Conservation (phyloP, 306 rosid species). For the Castanospermum australe region DNA sequence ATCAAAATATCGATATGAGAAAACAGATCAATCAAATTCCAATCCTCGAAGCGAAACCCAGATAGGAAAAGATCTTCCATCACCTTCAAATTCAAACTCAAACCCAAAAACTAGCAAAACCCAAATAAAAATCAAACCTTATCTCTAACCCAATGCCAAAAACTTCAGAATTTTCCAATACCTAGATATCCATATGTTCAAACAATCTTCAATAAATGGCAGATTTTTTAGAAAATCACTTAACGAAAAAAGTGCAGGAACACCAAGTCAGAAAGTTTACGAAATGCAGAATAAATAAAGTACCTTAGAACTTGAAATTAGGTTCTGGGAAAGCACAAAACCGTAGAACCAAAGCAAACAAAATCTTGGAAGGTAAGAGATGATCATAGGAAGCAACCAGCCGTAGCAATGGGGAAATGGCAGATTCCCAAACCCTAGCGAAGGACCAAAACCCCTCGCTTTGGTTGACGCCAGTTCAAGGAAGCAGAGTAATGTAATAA, state of each 20-base stretch:
- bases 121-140: conserved; percentile 19
- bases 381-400: conserved; percentile 8
- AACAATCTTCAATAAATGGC: conserved; percentile 6
- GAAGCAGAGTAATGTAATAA: conserved; percentile 1
- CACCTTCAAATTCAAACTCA: neutral
- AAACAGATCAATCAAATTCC: conserved; percentile 33
- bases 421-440: conserved; percentile 61
- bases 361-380: neutral
- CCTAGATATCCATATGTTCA: conserved; percentile 35
- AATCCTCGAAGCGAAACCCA: conserved; percentile 24
- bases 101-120: conserved; percentile 16
- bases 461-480: conserved; percentile 45
- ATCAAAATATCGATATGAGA: conserved; percentile 16
- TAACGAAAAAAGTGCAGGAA: neutral
- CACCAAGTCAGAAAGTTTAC: neutral
- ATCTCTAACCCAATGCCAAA: neutral
- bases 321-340: neutral
- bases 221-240: neutral
- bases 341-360: conserved; percentile 9
- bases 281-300: conserved; percentile 10
- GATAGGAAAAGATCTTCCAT: conserved; percentile 26
- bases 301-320: conserved; percentile 40
- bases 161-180: conserved; percentile 13
- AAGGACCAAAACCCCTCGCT: conserved; percentile 64
- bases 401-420: conserved; percentile 6